These are phyloP conservation scores for Amphibolis antarctica DNA, from an alignment of 106 monocot species.

Conservation along the genomic window DNA sequence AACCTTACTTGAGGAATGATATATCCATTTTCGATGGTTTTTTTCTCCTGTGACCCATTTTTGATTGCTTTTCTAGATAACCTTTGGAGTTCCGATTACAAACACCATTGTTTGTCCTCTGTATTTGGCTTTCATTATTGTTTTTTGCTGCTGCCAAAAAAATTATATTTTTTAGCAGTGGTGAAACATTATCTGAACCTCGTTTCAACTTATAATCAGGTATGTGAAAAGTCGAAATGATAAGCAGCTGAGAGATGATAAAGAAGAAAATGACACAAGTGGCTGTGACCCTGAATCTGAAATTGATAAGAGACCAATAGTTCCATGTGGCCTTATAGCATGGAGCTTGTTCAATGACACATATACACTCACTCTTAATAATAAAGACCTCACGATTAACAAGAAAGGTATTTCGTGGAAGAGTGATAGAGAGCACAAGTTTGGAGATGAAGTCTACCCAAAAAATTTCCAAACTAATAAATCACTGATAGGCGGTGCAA, in stretches of 20 bases:
- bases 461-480: slow-evolving; percentile 71
- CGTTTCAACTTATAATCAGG: too few species aligned
- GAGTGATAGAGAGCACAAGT: slow-evolving; percentile 91
- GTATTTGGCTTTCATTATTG: too few species aligned
- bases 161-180: too few species aligned
- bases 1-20: too few species aligned
- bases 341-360: slow-evolving; percentile 99
- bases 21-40: too few species aligned
- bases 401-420: slow-evolving; percentile 86
- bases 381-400: slow-evolving; percentile 37
- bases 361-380: slow-evolving; percentile 37
- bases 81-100: too few species aligned
- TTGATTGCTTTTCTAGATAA: too few species aligned
- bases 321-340: slow-evolving; percentile 94
- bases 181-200: too few species aligned
- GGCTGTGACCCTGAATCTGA: slow-evolving; percentile 69
- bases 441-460: slow-evolving; percentile 78
- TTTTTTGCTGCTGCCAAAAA: not conserved
- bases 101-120: too few species aligned
- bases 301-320: slow-evolving; percentile 40
- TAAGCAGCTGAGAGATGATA: slow-evolving; percentile 37
- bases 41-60: too few species aligned
- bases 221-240: slow-evolving; percentile 99
- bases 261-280: slow-evolving; percentile 39
- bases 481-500: slow-evolving; percentile 53